Percentiles rank a stretch among this genome's conserved stretches.
phyloP scores from a whole-genome alignment of 345 rosid species.

The Populus euphratica region DNA sequence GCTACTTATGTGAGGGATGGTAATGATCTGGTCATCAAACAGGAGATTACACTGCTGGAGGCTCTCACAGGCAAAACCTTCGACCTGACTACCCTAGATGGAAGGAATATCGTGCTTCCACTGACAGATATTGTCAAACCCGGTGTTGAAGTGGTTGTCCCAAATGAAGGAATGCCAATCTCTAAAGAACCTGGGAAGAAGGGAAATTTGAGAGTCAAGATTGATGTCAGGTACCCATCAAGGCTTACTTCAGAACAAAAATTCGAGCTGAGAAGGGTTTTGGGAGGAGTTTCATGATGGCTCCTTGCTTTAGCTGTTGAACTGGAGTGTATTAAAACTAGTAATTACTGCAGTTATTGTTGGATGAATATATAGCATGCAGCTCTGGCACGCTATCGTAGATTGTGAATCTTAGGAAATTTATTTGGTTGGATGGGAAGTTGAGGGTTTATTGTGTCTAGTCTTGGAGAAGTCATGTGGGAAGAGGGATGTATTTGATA shows the following conservation, averaged over 20 bases:
- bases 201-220: constrained; percentile 77
- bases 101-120: constrained; percentile 66
- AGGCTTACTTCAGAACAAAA: constrained; percentile 73
- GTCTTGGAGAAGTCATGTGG: background rate
- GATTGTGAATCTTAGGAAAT: constrained; percentile 27
- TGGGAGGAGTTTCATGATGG: constrained; percentile 55
- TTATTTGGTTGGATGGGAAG: constrained; percentile 3
- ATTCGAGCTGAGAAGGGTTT: constrained; percentile 69
- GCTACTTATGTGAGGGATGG: constrained; percentile 74
- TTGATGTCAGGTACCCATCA: constrained; percentile 79
- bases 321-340: background rate
- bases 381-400: constrained; percentile 5
- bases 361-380: constrained; percentile 29
- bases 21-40: constrained; percentile 63
- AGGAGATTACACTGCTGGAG: constrained; percentile 79
- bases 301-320: constrained; percentile 22
- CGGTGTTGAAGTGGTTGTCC: constrained; percentile 67
- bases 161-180: constrained; percentile 90
- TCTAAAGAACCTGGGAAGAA: constrained; percentile 76
- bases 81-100: constrained; percentile 61
- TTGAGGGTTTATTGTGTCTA: background rate
- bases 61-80: constrained; percentile 80
- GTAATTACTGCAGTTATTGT: background rate
- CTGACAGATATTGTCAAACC: constrained; percentile 72
- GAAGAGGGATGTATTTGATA: background rate